Conservation (phyloP, 768 basidiomycete genomes). For the Pisolithus marmoratus region DNA sequence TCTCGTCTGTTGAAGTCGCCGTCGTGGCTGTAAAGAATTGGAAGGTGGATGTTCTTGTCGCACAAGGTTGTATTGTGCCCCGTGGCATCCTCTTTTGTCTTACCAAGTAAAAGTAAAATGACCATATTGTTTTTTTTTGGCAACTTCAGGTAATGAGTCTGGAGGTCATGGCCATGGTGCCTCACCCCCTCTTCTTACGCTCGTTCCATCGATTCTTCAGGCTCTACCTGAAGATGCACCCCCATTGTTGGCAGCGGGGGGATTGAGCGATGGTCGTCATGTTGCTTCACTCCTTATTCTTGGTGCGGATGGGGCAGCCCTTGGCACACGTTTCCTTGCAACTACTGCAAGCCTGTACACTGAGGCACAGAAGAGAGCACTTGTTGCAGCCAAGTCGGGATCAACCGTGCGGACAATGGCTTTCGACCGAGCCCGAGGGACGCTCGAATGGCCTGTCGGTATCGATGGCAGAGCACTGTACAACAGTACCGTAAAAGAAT, state of each 20-base stretch:
- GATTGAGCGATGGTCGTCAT: constrained; percentile 58
- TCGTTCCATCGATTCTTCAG: constrained; percentile 52
- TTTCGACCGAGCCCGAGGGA: constrained; percentile 54
- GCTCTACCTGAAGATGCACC: constrained; percentile 38
- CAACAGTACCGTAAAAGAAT: constrained; percentile 52
- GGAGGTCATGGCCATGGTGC: constrained; percentile 67
- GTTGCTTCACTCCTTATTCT: constrained; percentile 59
- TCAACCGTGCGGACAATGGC: constrained; percentile 54
- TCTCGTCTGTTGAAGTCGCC: constrained; percentile 58
- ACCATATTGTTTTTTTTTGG: constrained; percentile 1
- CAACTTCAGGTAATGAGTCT: constrained; percentile 61
- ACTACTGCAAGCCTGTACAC: constrained; percentile 60
- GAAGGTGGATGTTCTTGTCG: constrained; percentile 70
- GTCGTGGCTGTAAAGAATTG: constrained; percentile 55
- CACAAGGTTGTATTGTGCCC: constrained; percentile 51
- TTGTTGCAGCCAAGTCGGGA: constrained; percentile 41
- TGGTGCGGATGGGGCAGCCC: constrained; percentile 61
- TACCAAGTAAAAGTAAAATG: background rate
- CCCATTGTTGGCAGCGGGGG: constrained; percentile 70
- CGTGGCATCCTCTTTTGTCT: background rate
- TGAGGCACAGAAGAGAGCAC: constrained; percentile 45
- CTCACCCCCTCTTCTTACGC: constrained; percentile 54
- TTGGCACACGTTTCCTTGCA: constrained; percentile 73
- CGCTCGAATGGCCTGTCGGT: constrained; percentile 53
- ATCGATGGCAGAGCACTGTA: constrained; percentile 49